phyloP scores from a whole-genome alignment of 495 filamentous ascomycete genomes.

The Acidomyces sp. region DNA sequence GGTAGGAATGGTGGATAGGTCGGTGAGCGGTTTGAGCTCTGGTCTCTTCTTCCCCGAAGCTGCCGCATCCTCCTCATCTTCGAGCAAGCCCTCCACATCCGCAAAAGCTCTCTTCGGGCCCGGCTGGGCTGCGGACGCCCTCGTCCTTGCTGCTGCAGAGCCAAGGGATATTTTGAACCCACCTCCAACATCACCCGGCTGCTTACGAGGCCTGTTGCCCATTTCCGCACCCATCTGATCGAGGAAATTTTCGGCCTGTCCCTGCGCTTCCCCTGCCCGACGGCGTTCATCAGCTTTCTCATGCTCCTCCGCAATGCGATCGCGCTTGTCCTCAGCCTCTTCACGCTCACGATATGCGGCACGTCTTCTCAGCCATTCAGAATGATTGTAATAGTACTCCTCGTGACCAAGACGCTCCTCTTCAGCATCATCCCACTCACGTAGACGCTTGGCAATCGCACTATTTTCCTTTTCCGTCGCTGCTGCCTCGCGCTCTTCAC shows the following conservation, averaged over 20 bases:
- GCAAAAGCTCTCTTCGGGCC: slow-evolving; percentile 65
- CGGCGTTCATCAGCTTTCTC: slow-evolving; percentile 56
- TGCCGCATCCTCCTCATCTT: slow-evolving; percentile 58
- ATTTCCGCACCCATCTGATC: slow-evolving; percentile 79
- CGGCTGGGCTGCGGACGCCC: slow-evolving; percentile 33
- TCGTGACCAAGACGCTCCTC: slow-evolving; percentile 55
- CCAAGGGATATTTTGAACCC: slow-evolving; percentile 91
- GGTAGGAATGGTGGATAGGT: neutral
- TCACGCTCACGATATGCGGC: slow-evolving; percentile 59
- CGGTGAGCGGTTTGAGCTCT: slow-evolving; percentile 12
- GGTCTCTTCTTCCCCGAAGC: neutral
- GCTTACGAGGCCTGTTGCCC: slow-evolving; percentile 35
- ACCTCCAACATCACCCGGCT: slow-evolving; percentile 54
- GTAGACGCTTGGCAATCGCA: slow-evolving; percentile 57
- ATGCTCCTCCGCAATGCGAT: slow-evolving; percentile 63
- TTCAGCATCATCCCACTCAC: slow-evolving; percentile 78
- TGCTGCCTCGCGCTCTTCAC: slow-evolving; percentile 35
- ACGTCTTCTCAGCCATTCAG: slow-evolving; percentile 72
- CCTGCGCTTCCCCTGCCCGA: slow-evolving; percentile 64
- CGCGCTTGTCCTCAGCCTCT: slow-evolving; percentile 60
- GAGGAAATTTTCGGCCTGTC: slow-evolving; percentile 87
- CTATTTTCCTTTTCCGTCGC: slow-evolving; percentile 45
- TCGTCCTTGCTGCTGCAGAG: slow-evolving; percentile 58
- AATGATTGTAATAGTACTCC: slow-evolving; percentile 77
- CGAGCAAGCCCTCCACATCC: slow-evolving; percentile 77